Base-by-base conservation (phyloP, 164 flowering plant species). In the Taxillus chinensis region DNA sequence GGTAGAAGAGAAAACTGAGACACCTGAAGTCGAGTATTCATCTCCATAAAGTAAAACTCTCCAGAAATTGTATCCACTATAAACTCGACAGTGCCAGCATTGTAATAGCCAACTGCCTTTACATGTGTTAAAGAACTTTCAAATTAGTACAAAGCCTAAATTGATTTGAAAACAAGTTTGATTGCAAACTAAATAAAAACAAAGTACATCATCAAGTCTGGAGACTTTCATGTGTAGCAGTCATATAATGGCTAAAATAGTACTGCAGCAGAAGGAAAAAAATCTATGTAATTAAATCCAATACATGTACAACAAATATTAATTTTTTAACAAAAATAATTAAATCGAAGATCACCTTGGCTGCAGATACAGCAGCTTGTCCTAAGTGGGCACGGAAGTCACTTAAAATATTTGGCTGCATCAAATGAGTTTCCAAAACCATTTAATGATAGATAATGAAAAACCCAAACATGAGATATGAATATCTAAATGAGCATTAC, bases 1-100 rank as follows among this genome's bases (percentile, higher is more conserved):
- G 41, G 52, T 41, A 61, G 27, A 45, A 49, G 39, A 39, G 38
- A 67, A 45, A 66, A 15, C 42, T 40, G 64, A 68, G 59, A 55
- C 59, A 91, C 99, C 99, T 95, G 99, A 70, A 95, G 92, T 56
- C 97, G 95, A 60, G 97, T 95, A 68, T 95, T 95, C 99, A 95
- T 95, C 83, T 95, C 99, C 99, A 95, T 95, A 74, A 95, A 95
- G 74, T 95, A 91, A 75, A 95, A 95, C 65, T 89, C 69, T 43
- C 83, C 93, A 1, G 97, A 76, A 49, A 67, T 46, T 11, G 93
- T 91, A 71, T 95, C 99, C 73, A 95, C 82, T 62, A 95, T 95
- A 66, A 95, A 95, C 81, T 95, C 99, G 75, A 95, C 99, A n/a
- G 99, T 95, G 43, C 99, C 99, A 54, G 99, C 99, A 83, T 73